These are phyloP conservation scores for Pleurotus giganteus DNA, from an alignment of 768 basidiomycete species.

Conservation along the genomic window DNA sequence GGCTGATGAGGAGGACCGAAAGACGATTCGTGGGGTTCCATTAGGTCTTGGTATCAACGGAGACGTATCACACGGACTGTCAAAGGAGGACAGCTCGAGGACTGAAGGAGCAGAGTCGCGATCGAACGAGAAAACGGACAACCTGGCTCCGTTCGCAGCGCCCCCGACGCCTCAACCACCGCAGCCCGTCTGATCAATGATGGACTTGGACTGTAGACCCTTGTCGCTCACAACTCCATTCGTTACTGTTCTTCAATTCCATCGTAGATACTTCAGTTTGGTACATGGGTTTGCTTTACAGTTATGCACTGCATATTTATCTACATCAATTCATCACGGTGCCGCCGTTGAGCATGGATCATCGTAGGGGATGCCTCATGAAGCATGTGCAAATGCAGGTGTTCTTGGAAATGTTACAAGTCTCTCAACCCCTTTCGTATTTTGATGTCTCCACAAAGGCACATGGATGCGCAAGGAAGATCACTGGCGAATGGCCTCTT, in stretches of 20 bases:
- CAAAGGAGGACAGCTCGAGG: neutral
- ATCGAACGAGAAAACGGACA: neutral
- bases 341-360: slow-evolving; percentile 7
- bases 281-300: neutral
- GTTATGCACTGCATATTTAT: neutral
- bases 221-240: neutral
- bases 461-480: neutral
- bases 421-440: neutral
- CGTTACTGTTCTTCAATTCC: neutral
- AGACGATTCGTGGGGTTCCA: slow-evolving; percentile 41
- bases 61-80: neutral
- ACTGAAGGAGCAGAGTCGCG: neutral
- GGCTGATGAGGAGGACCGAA: slow-evolving; percentile 40
- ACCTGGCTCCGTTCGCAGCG: neutral
- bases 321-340: neutral
- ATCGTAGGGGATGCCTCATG: neutral
- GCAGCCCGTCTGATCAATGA: neutral
- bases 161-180: neutral
- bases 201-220: too few relatives aligned
- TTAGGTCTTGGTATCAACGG: slow-evolving; percentile 14
- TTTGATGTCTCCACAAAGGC: slow-evolving; percentile 5
- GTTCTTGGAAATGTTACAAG: neutral
- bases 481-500: neutral
- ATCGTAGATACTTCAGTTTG: neutral
- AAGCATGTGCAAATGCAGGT: neutral